A percentile compares a stretch with the other conserved stretches of the same genome.
These are phyloP conservation scores for Dichotomocladium elegans DNA, from an alignment of 371 early-diverging fungal genomes.

Conservation along the genomic window DNA sequence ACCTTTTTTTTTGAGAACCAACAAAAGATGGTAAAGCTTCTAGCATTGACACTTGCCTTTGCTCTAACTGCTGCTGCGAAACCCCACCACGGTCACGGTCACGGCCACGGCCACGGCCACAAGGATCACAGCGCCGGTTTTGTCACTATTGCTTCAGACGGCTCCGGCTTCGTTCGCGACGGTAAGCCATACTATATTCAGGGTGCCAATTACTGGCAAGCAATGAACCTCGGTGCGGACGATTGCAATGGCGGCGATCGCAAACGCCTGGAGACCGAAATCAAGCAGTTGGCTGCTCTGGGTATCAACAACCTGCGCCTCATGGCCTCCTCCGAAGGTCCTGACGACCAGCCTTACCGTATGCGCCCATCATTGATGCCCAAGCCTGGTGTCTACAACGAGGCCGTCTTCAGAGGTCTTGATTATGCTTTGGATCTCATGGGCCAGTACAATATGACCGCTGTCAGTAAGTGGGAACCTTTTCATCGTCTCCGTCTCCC, in stretches of 20 bases:
- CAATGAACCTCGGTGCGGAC: constrained; percentile 60
- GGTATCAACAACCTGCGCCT: constrained; percentile 64
- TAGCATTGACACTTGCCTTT: not conserved
- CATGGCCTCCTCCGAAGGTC: constrained; percentile 65
- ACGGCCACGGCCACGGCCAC: not conserved
- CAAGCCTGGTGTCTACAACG: constrained; percentile 51
- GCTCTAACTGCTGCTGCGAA: not conserved
- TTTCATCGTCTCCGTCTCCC: no score
- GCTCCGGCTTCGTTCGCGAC: constrained; percentile 18
- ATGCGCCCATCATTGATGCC: constrained; percentile 59
- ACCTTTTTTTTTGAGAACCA: no score
- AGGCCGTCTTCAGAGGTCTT: constrained; percentile 45
- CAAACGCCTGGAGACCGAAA: constrained; percentile 44
- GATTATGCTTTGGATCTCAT: constrained; percentile 51
- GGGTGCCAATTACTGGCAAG: constrained; percentile 74
- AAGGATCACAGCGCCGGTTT: constrained; percentile 4
- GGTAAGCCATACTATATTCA: constrained; percentile 31
- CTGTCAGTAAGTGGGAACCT: constrained; percentile 33
- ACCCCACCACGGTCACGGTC: not conserved
- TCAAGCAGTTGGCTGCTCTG: constrained; percentile 35
- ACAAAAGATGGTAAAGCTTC: not conserved
- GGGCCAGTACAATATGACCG: constrained; percentile 46
- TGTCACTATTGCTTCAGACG: constrained; percentile 16
- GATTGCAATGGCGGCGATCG: constrained; percentile 42
- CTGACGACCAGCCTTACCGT: constrained; percentile 56